These are phyloP conservation scores for Cystobasidium sp. DNA, from an alignment of 1,284 basidiomycete species.

Conservation along the genomic window DNA sequence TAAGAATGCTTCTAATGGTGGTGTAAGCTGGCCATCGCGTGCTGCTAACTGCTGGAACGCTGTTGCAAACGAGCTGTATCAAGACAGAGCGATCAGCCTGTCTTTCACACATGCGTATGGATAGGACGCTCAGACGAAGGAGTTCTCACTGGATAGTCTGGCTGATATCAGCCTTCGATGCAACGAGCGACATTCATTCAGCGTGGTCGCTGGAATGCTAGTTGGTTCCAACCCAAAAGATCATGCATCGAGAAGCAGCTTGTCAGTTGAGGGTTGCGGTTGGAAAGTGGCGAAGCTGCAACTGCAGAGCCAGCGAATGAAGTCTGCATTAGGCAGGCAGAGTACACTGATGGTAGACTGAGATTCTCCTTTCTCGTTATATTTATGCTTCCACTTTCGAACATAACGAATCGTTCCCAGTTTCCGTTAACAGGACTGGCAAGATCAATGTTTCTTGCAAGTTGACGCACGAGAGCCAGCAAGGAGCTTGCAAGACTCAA, in stretches of 20 bases:
- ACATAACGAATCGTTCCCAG: no score
- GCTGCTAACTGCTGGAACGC: slow-evolving; percentile 29
- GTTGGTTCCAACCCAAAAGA: background rate
- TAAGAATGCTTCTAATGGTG: slow-evolving; percentile 20
- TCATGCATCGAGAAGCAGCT: background rate
- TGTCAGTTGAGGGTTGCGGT: no score
- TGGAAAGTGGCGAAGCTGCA: no score
- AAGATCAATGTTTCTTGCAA: no score
- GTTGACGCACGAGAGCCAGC: no score
- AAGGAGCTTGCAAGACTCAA: no score
- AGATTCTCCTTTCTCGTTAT: no score
- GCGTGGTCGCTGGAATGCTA: background rate
- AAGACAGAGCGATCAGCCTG: background rate
- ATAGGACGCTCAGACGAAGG: background rate
- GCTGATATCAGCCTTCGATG: slow-evolving; percentile 2
- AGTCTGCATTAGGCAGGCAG: no score
- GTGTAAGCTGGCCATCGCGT: slow-evolving; percentile 30
- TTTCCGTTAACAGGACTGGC: no score
- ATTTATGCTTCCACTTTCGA: no score
- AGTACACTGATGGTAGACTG: no score
- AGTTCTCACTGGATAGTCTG: slow-evolving; percentile 28
- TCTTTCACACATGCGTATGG: background rate
- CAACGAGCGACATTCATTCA: slow-evolving; percentile 27
- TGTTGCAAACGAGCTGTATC: slow-evolving; percentile 30
- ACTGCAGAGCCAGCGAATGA: no score